phyloP scores from a whole-genome alignment of 1,139 yeast genomes.

The Candida labiduridarum region DNA sequence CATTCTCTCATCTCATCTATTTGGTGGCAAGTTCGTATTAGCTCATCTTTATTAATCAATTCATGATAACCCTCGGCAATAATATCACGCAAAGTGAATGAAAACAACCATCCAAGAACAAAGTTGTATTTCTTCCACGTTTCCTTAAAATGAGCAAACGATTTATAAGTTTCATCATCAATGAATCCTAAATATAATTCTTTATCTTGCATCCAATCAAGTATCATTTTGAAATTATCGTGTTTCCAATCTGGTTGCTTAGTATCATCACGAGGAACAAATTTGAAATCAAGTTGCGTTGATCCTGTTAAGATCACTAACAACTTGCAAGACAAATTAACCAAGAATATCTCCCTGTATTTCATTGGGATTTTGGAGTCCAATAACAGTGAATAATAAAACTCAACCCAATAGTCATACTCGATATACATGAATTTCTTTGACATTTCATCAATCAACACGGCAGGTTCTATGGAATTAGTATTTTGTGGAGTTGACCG shows the following conservation, averaged over 20 bases:
- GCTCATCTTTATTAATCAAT: neutral
- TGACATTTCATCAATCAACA: constrained; percentile 11
- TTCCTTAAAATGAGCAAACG: constrained; percentile 21
- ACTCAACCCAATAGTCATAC: constrained; percentile 15
- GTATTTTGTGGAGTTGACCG: neutral
- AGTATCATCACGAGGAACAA: neutral
- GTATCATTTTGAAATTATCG: constrained; percentile 8
- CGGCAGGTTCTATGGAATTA: constrained; percentile 5
- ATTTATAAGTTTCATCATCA: constrained; percentile 24
- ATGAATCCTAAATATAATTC: constrained; percentile 20
- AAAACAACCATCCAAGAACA: constrained; percentile 24
- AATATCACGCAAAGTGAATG: constrained; percentile 7
- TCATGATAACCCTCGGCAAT: neutral
- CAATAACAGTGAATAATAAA: constrained; percentile 10
- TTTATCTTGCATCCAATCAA: constrained; percentile 13
- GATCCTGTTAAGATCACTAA: constrained; percentile 14
- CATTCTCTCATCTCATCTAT: constrained; percentile 11
- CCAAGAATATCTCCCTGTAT: constrained; percentile 12
- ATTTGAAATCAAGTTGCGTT: constrained; percentile 3
- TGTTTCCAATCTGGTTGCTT: constrained; percentile 6
- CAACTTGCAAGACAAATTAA: constrained; percentile 11
- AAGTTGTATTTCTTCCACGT: constrained; percentile 27
- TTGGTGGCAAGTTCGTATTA: constrained; percentile 1
- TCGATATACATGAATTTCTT: constrained; percentile 13
- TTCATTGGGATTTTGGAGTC: constrained; percentile 6